Percentiles rank a stretch among this genome's conserved stretches.
Conservation (phyloP, 257 asterid species). For the Marsdenia floribunda region DNA sequence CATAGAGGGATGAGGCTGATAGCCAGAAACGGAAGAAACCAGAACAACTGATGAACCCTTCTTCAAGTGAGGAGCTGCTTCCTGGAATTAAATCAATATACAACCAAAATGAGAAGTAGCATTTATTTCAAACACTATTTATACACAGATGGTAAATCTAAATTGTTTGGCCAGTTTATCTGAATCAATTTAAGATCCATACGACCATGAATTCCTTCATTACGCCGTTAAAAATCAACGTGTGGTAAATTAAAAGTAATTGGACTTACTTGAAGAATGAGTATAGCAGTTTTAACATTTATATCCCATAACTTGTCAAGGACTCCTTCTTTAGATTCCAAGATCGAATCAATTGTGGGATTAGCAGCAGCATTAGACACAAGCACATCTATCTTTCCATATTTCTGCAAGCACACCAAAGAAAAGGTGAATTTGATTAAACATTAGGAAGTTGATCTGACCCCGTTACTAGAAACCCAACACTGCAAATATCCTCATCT, state of each 20-base stretch:
- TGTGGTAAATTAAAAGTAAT: background rate
- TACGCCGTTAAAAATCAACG: background rate
- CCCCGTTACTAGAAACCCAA: background rate
- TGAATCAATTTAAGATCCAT: background rate
- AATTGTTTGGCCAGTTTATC: background rate
- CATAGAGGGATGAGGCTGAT: slow-evolving; percentile 47
- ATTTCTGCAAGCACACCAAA: slow-evolving; percentile 43
- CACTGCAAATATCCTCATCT: background rate
- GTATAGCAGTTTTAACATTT: slow-evolving; percentile 73
- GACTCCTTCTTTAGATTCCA: slow-evolving; percentile 66
- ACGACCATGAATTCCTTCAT: background rate
- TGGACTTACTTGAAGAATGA: slow-evolving; percentile 68
- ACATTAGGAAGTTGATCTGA: background rate
- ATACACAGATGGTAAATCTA: background rate
- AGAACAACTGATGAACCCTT: slow-evolving; percentile 72
- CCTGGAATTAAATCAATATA: slow-evolving; percentile 30
- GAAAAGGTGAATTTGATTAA: background rate
- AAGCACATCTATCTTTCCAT: slow-evolving; percentile 68
- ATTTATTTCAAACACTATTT: background rate
- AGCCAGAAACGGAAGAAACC: slow-evolving; percentile 62
- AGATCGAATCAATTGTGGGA: slow-evolving; percentile 57
- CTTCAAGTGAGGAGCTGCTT: slow-evolving; percentile 66
- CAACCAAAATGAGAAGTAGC: background rate
- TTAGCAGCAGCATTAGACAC: slow-evolving; percentile 96
- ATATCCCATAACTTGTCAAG: slow-evolving; percentile 97